phyloP scores from a whole-genome alignment of 106 monocot species.

The Alisma plantagoaquatica region DNA sequence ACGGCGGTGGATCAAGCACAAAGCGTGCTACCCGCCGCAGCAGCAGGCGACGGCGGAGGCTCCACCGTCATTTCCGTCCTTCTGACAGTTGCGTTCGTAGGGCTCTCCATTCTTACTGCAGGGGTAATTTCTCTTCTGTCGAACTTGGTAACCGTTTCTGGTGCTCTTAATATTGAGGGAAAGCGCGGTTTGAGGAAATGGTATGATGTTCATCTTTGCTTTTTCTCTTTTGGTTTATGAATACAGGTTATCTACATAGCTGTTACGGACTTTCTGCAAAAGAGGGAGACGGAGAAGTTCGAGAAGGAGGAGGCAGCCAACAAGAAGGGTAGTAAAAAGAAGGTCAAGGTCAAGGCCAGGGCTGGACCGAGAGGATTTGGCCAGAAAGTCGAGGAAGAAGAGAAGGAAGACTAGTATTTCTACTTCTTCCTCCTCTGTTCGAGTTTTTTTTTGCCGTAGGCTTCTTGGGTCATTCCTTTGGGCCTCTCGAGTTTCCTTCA shows the following conservation, averaged over 20 bases:
- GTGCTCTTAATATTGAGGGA: too few relatives aligned
- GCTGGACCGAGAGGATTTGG: conserved; percentile 63
- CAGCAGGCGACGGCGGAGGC: conserved; percentile 2
- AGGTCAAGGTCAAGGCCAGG: conserved; percentile 32
- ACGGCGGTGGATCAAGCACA: conserved; percentile 6
- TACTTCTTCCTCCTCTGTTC: not conserved
- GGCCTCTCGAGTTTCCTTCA: too few relatives aligned
- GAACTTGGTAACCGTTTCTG: too few relatives aligned
- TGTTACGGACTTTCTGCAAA: conserved; percentile 74
- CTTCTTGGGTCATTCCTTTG: too few relatives aligned
- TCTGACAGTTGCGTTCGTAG: conserved; percentile 15
- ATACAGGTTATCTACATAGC: conserved; percentile 66
- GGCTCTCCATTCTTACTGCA: conserved; percentile 19
- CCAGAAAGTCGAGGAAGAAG: conserved; percentile 48
- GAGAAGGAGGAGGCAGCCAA: conserved; percentile 71
- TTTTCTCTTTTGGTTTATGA: too few relatives aligned
- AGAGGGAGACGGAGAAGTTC: conserved; percentile 83
- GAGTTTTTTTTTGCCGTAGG: too few relatives aligned
- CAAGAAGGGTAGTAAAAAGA: conserved; percentile 55
- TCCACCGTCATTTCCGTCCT: conserved; percentile 10
- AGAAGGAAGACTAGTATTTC: conserved; percentile 20
- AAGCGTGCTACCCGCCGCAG: not conserved
- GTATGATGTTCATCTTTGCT: too few relatives aligned
- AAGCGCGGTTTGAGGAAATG: too few relatives aligned
- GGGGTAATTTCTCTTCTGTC: conserved; percentile 15